phyloP scores from a whole-genome alignment of 352 stramenopile species.

The Pythium scleroteichum region DNA sequence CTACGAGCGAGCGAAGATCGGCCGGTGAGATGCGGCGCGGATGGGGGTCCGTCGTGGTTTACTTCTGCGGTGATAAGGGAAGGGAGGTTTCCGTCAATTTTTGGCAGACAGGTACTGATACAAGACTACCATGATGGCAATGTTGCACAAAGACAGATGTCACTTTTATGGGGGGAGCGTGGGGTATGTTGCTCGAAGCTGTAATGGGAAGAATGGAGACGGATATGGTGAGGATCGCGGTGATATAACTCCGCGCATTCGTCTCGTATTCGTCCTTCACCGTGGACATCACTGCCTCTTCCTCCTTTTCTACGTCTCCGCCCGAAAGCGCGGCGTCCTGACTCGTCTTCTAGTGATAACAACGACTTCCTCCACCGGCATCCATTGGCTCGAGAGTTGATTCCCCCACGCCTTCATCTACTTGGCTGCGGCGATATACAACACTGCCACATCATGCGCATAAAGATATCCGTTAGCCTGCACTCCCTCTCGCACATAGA shows the following conservation, averaged over 20 bases:
- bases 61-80: constrained; percentile 1
- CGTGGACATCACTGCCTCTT: too few relatives aligned
- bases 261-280: too few relatives aligned
- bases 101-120: constrained; percentile 6
- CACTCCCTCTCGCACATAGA: too few relatives aligned
- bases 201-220: too few relatives aligned
- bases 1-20: background rate
- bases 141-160: background rate
- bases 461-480: constrained; percentile 3
- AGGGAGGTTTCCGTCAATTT: constrained; percentile 1
- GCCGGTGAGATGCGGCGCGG: background rate
- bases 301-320: too few relatives aligned
- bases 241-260: too few relatives aligned
- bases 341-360: too few relatives aligned
- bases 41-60: background rate
- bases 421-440: constrained; percentile 87
- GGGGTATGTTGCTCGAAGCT: too few relatives aligned
- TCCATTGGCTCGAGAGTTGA: too few relatives aligned
- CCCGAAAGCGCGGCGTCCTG: too few relatives aligned
- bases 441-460: constrained; percentile 38
- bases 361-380: too few relatives aligned
- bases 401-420: constrained; percentile 28
- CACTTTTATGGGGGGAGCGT: constrained; percentile 1
- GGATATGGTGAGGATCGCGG: too few relatives aligned
- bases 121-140: constrained; percentile 1